A percentile compares a stretch with the other conserved stretches of the same genome.
These are phyloP conservation scores for Wickerhamiella infanticola DNA, from an alignment of 1,139 yeast species.

Conservation along the genomic window DNA sequence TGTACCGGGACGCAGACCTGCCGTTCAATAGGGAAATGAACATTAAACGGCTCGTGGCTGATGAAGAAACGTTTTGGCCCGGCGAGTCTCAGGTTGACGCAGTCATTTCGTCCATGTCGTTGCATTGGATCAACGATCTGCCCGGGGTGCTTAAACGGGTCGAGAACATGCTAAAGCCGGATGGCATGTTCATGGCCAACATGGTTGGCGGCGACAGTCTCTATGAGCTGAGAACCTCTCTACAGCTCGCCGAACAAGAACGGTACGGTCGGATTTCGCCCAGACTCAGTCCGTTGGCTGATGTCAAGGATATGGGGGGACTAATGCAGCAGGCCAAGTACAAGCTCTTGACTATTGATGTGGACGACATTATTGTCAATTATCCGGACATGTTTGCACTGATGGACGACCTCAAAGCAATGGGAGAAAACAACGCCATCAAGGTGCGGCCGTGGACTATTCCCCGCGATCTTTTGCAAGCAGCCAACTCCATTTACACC, in stretches of 20 bases:
- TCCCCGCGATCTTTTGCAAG: slow-evolving; percentile 50
- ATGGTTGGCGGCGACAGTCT: slow-evolving; percentile 75
- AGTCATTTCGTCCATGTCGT: slow-evolving; percentile 52
- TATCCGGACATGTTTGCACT: slow-evolving; percentile 59
- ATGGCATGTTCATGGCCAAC: slow-evolving; percentile 72
- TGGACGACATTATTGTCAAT: slow-evolving; percentile 72
- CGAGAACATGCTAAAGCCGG: slow-evolving; percentile 54
- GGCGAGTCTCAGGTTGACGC: slow-evolving; percentile 41
- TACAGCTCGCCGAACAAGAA: slow-evolving; percentile 73
- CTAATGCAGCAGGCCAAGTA: slow-evolving; percentile 63
- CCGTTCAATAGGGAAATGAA: slow-evolving; percentile 31
- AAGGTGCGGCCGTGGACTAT: slow-evolving; percentile 39
- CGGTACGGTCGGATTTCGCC: slow-evolving; percentile 69
- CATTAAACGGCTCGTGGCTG: slow-evolving; percentile 38
- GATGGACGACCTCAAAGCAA: slow-evolving; percentile 54
- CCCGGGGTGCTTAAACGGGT: slow-evolving; percentile 47
- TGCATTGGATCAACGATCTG: slow-evolving; percentile 79
- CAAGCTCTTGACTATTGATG: slow-evolving; percentile 66
- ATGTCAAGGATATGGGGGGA: slow-evolving; percentile 60
- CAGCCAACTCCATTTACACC: slow-evolving; percentile 63
- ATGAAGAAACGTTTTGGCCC: slow-evolving; percentile 37
- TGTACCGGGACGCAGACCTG: slow-evolving; percentile 34
- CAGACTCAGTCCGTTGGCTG: slow-evolving; percentile 66
- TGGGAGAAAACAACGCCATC: slow-evolving; percentile 78
- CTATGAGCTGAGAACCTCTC: slow-evolving; percentile 61